Evolutionary conservation across 78 protist species (phyloP).

Genomic region (Dictyostelium capitatum): DNA sequence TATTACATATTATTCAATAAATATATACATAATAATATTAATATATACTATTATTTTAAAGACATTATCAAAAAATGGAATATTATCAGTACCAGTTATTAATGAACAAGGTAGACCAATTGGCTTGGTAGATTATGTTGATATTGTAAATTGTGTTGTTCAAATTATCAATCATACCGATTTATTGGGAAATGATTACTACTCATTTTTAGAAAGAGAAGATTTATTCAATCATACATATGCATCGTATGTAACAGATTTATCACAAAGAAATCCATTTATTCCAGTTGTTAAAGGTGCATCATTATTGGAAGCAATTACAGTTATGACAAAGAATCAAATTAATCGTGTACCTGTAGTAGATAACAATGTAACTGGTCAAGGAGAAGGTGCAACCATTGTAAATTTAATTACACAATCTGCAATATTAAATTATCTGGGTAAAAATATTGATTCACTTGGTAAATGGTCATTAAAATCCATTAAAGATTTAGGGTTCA

Average conservation of each 20-base stretch:
- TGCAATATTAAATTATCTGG: constrained; percentile 29
- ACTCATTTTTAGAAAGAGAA: constrained; percentile 74
- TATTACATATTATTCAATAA: too few species aligned
- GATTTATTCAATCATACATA: constrained; percentile 58
- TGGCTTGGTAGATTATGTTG: constrained; percentile 66
- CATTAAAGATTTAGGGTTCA: constrained; percentile 43
- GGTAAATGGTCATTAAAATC: constrained; percentile 69
- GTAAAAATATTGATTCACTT: constrained; percentile 47
- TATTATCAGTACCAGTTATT: constrained; percentile 68
- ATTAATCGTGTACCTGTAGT: constrained; percentile 63
- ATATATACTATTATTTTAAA: too few species aligned
- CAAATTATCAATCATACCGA: constrained; percentile 73
- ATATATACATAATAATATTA: too few species aligned
- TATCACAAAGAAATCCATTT: constrained; percentile 70
- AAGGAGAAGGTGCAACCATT: constrained; percentile 36
- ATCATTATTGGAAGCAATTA: constrained; percentile 73
- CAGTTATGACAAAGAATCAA: constrained; percentile 66
- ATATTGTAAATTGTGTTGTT: constrained; percentile 72
- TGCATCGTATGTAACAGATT: constrained; percentile 49
- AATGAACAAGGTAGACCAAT: constrained; percentile 68
- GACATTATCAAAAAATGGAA: constrained; percentile 44
- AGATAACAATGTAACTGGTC: constrained; percentile 19
- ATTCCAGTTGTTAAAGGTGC: constrained; percentile 76
- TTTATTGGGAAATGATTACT: constrained; percentile 65
- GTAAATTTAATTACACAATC: constrained; percentile 68